Conservation (phyloP, 805 yeast genomes). For the Torulaspora microellipsoides region DNA sequence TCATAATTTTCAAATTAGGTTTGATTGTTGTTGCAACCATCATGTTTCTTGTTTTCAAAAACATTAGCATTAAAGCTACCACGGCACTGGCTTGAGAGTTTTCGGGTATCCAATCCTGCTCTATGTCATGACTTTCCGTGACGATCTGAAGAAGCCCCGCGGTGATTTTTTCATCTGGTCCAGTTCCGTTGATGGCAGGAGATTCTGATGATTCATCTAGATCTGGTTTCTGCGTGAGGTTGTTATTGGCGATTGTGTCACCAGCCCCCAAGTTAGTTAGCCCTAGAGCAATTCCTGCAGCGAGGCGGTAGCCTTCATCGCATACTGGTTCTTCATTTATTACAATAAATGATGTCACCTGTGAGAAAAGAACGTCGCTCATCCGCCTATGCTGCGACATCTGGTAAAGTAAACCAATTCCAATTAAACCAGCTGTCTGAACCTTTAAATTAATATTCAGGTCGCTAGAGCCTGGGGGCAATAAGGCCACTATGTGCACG, state of each 20-base stretch:
- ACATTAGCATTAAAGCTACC: slow-evolving; percentile 69
- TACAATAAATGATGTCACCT: slow-evolving; percentile 48
- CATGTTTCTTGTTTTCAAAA: slow-evolving; percentile 57
- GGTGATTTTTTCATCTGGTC: slow-evolving; percentile 32
- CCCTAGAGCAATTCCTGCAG: slow-evolving; percentile 88
- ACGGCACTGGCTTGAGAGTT: slow-evolving; percentile 62
- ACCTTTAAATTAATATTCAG: slow-evolving; percentile 77
- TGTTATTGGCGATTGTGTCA: slow-evolving; percentile 29
- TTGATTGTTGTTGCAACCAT: slow-evolving; percentile 53
- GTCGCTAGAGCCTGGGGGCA: slow-evolving; percentile 89
- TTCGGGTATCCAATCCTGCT: slow-evolving; percentile 30
- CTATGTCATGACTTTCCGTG: slow-evolving; percentile 20
- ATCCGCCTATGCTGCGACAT: slow-evolving; percentile 79
- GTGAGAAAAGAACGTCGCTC: slow-evolving; percentile 73
- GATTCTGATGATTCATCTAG: slow-evolving; percentile 45
- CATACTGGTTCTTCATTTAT: slow-evolving; percentile 53
- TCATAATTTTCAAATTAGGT: slow-evolving; percentile 53
- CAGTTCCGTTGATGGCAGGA: slow-evolving; percentile 1
- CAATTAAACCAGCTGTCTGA: slow-evolving; percentile 87
- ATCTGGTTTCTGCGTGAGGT: slow-evolving; percentile 54
- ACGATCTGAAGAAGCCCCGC: slow-evolving; percentile 40
- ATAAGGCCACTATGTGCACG: slow-evolving; percentile 85
- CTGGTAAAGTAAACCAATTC: slow-evolving; percentile 79
- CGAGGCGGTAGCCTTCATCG: slow-evolving; percentile 76
- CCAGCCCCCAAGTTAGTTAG: slow-evolving; percentile 78